A percentile compares a stretch with the other conserved stretches of the same genome.
Conservation (phyloP, 352 stramenopile species). For the Saprolegnia diclina region DNA sequence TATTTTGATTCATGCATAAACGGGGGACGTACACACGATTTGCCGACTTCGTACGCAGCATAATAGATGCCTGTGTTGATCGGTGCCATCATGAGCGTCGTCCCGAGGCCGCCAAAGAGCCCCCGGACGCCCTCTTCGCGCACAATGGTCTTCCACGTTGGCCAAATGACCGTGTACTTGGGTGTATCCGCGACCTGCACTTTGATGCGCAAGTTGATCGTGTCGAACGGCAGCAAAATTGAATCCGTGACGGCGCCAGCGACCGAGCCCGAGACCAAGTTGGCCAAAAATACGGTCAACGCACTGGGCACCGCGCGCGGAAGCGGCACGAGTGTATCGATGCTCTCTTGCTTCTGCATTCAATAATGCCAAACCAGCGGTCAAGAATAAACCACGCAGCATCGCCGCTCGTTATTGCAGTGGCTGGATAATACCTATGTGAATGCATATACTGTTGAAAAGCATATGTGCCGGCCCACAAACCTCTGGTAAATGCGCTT, state of each 20-base stretch:
- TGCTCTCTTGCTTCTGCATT: background rate
- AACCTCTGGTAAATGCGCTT: no score
- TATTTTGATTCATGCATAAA: slow-evolving; percentile 29
- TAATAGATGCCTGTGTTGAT: slow-evolving; percentile 74
- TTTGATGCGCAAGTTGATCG: slow-evolving; percentile 83
- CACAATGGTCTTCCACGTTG: slow-evolving; percentile 54
- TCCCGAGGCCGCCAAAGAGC: slow-evolving; percentile 65
- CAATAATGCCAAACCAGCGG: no score
- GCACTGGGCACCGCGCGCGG: background rate
- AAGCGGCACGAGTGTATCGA: background rate
- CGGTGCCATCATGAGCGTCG: slow-evolving; percentile 63
- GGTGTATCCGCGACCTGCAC: slow-evolving; percentile 46
- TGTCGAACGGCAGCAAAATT: slow-evolving; percentile 70
- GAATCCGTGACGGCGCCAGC: slow-evolving; percentile 69
- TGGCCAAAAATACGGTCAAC: background rate
- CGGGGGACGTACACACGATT: slow-evolving; percentile 29
- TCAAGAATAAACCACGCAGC: no score
- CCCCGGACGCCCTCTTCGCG: slow-evolving; percentile 66
- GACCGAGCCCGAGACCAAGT: slow-evolving; percentile 57
- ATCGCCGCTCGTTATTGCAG: no score
- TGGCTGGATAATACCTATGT: no score
- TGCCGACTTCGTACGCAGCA: slow-evolving; percentile 71
- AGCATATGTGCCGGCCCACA: no score
- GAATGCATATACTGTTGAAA: no score
- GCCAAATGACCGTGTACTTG: slow-evolving; percentile 59